These are phyloP conservation scores for Grosmannia serpens DNA, from an alignment of 2,329 filamentous ascomycete genomes.

Conservation along the genomic window DNA sequence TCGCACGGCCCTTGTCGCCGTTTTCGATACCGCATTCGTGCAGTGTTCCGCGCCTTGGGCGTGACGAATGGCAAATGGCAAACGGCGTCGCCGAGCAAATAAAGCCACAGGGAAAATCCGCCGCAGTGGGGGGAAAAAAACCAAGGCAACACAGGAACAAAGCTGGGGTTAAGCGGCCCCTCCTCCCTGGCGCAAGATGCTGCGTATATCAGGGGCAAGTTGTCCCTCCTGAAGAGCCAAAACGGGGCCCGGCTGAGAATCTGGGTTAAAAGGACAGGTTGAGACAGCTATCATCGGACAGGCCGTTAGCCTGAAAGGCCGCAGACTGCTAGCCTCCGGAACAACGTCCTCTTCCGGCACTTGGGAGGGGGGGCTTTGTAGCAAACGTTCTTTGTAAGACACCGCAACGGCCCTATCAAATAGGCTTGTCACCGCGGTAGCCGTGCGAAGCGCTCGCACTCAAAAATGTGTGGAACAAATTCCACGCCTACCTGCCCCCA, in stretches of 20 bases:
- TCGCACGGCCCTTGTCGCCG: not conserved
- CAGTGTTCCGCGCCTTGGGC: not conserved
- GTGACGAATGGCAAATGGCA: not conserved
- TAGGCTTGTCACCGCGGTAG: not conserved
- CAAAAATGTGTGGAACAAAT: not conserved
- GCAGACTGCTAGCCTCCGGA: not conserved
- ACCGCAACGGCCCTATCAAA: not conserved
- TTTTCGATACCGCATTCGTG: not conserved
- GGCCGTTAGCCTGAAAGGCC: not conserved
- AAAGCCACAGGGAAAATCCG: too few relatives aligned
- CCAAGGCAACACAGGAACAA: not conserved
- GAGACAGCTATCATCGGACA: not conserved
- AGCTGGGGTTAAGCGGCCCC: not conserved
- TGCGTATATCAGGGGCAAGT: not conserved
- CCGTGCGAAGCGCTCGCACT: not conserved
- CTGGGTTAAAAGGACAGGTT: too few relatives aligned
- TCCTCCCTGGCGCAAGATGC: not conserved
- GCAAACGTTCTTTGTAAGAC: not conserved
- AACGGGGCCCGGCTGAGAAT: too few relatives aligned
- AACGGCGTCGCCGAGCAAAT: not conserved
- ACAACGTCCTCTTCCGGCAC: not conserved
- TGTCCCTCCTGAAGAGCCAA: too few relatives aligned
- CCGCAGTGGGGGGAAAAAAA: not conserved
- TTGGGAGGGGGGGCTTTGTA: not conserved
- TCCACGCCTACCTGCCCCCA: not conserved